These are phyloP conservation scores for Cylindrodendrum hubeiense DNA, from an alignment of 2,329 filamentous ascomycete species.

Conservation along the genomic window DNA sequence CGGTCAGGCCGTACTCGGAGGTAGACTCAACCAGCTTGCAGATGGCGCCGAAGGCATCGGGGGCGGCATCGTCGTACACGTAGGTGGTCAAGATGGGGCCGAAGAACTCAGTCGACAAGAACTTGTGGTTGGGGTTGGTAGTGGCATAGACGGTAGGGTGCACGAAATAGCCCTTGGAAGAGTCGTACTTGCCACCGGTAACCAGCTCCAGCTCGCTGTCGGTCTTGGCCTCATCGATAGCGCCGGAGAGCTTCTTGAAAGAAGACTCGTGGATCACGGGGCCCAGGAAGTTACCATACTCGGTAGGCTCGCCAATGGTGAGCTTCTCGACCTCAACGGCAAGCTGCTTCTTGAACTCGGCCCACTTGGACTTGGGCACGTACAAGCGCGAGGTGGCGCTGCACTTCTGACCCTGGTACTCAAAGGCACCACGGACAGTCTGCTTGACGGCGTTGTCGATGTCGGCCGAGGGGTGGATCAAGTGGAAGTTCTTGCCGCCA, in stretches of 20 bases:
- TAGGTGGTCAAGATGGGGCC: constrained; percentile 81
- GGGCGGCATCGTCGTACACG: constrained; percentile 78
- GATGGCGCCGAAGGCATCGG: constrained; percentile 67
- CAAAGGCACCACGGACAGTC: constrained; percentile 88
- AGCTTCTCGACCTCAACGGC: constrained; percentile 77
- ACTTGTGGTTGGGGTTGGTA: constrained; percentile 78
- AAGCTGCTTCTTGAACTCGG: constrained; percentile 76
- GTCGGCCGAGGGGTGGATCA: constrained; percentile 83
- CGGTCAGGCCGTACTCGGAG: constrained; percentile 83
- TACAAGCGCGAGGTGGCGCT: constrained; percentile 86
- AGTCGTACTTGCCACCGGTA: constrained; percentile 82
- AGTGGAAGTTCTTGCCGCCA: constrained; percentile 93
- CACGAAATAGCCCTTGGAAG: constrained; percentile 84
- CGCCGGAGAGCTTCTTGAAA: constrained; percentile 83
- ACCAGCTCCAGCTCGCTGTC: constrained; percentile 80
- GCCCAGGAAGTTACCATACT: constrained; percentile 85
- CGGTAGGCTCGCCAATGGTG: constrained; percentile 75
- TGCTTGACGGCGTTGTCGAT: constrained; percentile 83
- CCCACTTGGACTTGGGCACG: constrained; percentile 80
- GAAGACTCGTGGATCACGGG: constrained; percentile 87
- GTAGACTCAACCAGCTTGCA: constrained; percentile 77
- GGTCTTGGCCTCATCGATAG: constrained; percentile 83
- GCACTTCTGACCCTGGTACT: constrained; percentile 94
- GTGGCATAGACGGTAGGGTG: constrained; percentile 86
- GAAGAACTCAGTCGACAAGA: constrained; percentile 85